These are phyloP conservation scores for Pyropia haitanensis DNA, from an alignment of 23 red algal genomes.

Conservation along the genomic window DNA sequence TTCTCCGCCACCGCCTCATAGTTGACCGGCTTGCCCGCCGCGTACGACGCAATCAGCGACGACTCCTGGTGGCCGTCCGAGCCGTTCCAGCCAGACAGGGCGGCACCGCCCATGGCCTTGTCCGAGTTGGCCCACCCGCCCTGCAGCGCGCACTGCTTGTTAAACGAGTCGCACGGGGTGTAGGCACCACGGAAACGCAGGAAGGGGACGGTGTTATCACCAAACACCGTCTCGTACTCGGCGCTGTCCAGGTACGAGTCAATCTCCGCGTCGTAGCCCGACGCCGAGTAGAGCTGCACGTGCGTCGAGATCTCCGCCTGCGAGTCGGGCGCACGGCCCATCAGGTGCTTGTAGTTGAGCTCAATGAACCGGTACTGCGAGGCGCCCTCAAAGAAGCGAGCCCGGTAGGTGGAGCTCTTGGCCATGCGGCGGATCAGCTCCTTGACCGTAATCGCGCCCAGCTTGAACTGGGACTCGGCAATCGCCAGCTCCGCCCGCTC, in stretches of 20 bases:
- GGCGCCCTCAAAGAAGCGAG: constrained; percentile 60
- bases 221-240: constrained; percentile 68
- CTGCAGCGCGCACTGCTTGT: constrained; percentile 57
- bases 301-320: constrained; percentile 40
- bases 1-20: constrained; percentile 61
- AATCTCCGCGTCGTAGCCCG: constrained; percentile 69
- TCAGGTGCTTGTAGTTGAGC: constrained; percentile 73
- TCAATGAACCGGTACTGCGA: constrained; percentile 57
- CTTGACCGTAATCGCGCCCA: constrained; percentile 41
- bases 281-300: constrained; percentile 17
- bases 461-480: constrained; percentile 40
- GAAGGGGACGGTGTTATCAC: constrained; percentile 48
- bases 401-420: constrained; percentile 64
- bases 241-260: constrained; percentile 57
- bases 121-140: constrained; percentile 73
- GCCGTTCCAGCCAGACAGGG: constrained; percentile 61
- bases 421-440: constrained; percentile 59
- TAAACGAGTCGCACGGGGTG: constrained; percentile 65
- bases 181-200: constrained; percentile 65
- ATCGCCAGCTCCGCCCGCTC: constrained; percentile 51
- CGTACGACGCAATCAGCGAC: constrained; percentile 30
- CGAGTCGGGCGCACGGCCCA: constrained; percentile 55
- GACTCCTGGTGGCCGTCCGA: constrained; percentile 51
- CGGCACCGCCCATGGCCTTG: constrained; percentile 71
- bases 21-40: constrained; percentile 15